These are phyloP conservation scores for Dalbergia oliveri DNA, from an alignment of 306 rosid genomes.

Conservation along the genomic window DNA sequence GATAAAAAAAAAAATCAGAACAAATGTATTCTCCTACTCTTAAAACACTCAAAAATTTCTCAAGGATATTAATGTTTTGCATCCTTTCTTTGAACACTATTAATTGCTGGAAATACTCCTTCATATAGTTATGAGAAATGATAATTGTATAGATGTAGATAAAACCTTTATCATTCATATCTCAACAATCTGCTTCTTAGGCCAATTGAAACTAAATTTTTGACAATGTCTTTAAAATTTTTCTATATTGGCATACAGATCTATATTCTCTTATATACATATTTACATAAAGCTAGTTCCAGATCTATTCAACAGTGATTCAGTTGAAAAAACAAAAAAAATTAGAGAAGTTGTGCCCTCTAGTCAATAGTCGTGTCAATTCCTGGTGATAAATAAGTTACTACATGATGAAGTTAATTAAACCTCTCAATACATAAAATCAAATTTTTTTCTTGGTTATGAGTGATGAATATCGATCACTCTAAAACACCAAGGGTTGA, in stretches of 20 bases:
- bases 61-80: constrained; percentile 11
- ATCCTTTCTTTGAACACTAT: constrained; percentile 9
- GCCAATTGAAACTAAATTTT: constrained; percentile 6
- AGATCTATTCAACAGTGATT: background rate
- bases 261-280: too few relatives aligned
- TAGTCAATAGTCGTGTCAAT: background rate
- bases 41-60: too few relatives aligned
- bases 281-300: background rate
- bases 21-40: too few relatives aligned
- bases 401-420: background rate
- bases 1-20: too few relatives aligned
- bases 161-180: background rate
- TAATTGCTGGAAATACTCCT: background rate
- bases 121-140: background rate
- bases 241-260: background rate
- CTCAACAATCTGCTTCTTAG: constrained; percentile 11
- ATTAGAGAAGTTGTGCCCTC: background rate
- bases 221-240: background rate
- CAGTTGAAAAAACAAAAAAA: too few relatives aligned
- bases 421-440: background rate
- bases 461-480: background rate
- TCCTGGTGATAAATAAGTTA: background rate
- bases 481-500: background rate
- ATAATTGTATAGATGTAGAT: background rate
- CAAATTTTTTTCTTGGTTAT: background rate